Percentiles rank a stretch among this genome's conserved stretches.
Conservation (phyloP, 2,329 filamentous ascomycete genomes). For the Xylariaceae sp. region DNA sequence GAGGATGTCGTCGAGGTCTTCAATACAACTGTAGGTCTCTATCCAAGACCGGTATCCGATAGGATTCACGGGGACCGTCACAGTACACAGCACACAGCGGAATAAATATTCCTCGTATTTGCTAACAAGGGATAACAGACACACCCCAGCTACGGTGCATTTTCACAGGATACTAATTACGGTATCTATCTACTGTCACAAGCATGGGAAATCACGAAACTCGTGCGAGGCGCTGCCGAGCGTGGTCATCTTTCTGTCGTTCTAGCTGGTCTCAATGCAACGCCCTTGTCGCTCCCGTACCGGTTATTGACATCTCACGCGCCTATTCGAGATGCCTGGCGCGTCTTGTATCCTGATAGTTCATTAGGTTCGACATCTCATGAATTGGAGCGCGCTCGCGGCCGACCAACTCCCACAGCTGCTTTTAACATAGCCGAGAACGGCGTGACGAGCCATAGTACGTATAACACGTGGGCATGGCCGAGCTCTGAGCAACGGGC, state of each 20-base stretch:
- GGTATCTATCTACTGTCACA: slow-evolving; percentile 85
- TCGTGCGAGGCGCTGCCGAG: slow-evolving; percentile 75
- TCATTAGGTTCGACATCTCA: slow-evolving; percentile 70
- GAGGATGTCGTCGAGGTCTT: slow-evolving; percentile 80
- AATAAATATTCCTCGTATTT: neutral
- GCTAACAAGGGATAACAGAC: slow-evolving; percentile 32
- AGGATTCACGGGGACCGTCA: too few species aligned
- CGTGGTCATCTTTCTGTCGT: slow-evolving; percentile 78
- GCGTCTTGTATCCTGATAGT: slow-evolving; percentile 74
- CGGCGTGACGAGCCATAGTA: slow-evolving; percentile 80
- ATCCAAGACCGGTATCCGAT: neutral
- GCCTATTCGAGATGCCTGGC: slow-evolving; percentile 78
- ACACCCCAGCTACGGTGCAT: slow-evolving; percentile 80
- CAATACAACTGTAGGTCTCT: slow-evolving; percentile 65
- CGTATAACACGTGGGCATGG: slow-evolving; percentile 94
- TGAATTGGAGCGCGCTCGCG: slow-evolving; percentile 59
- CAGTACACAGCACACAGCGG: too few species aligned
- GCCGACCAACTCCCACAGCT: slow-evolving; percentile 65
- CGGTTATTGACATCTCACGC: slow-evolving; percentile 73
- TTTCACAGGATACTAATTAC: slow-evolving; percentile 71
- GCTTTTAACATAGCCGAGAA: slow-evolving; percentile 73
- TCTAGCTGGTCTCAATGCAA: slow-evolving; percentile 94
- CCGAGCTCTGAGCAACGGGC: slow-evolving; percentile 61
- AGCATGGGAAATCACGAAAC: slow-evolving; percentile 89
- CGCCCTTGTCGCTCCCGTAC: slow-evolving; percentile 80